Conservation (phyloP, 108 stramenopile species). For the Cyclotella atomus region DNA sequence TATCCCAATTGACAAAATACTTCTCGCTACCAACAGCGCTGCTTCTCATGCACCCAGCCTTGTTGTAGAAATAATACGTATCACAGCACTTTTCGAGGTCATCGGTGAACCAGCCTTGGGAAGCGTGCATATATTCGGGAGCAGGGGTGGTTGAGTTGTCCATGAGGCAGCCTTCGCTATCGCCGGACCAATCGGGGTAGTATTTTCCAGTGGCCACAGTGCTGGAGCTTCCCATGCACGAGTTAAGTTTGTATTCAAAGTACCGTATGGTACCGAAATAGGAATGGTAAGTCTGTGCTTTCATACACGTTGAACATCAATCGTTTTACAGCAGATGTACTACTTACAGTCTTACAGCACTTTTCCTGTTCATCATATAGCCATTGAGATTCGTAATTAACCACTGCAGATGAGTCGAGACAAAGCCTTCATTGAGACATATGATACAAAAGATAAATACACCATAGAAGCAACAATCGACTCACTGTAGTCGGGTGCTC, state of each 20-base stretch:
- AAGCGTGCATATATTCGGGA: background rate
- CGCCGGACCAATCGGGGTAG: background rate
- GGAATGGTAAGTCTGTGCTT: background rate
- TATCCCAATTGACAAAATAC: background rate
- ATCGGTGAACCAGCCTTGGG: background rate
- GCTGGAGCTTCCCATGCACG: background rate
- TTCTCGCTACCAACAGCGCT: background rate
- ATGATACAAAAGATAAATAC: background rate
- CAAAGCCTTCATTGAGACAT: background rate
- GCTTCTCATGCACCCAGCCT: background rate
- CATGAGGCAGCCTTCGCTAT: background rate
- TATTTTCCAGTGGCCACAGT: background rate
- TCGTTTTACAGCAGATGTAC: background rate
- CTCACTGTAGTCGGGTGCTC: constrained; percentile 2
- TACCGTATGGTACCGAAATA: background rate
- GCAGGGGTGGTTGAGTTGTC: background rate
- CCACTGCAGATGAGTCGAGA: background rate
- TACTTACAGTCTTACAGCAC: background rate
- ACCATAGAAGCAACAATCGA: background rate
- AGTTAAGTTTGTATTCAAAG: background rate
- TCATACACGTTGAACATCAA: background rate
- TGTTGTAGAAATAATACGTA: background rate
- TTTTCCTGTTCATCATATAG: background rate
- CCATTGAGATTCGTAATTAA: background rate
- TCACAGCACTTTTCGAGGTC: background rate